These are phyloP conservation scores for Brettanomyces nanus DNA, from an alignment of 805 yeast genomes.

Conservation along the genomic window DNA sequence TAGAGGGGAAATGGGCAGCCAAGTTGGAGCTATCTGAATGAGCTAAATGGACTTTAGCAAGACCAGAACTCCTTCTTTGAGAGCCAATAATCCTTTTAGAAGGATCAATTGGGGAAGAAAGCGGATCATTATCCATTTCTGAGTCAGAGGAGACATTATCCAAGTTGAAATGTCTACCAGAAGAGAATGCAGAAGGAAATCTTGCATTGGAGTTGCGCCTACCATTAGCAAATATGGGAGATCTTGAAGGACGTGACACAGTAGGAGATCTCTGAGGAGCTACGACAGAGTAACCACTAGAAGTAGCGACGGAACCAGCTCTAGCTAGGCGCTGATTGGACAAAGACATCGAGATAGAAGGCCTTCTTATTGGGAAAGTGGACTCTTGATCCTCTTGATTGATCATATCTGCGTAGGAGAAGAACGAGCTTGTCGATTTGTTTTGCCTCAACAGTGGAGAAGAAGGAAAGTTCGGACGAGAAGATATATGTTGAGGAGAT, in stretches of 20 bases:
- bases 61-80: constrained; percentile 14
- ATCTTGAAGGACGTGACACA: constrained; percentile 11
- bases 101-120: constrained; percentile 4
- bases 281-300: constrained; percentile 10
- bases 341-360: constrained; percentile 39
- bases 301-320: constrained; percentile 18
- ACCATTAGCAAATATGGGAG: constrained; percentile 5
- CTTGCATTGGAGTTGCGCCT: constrained; percentile 1
- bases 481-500: constrained; percentile 7
- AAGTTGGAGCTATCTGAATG: constrained; percentile 4
- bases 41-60: constrained; percentile 3
- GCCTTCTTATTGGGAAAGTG: constrained; percentile 43
- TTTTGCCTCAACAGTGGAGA: constrained; percentile 20
- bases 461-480: constrained; percentile 24
- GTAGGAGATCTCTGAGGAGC: constrained; percentile 10
- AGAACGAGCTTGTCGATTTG: constrained; percentile 41
- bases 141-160: constrained; percentile 12
- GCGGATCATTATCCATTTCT: constrained; percentile 11
- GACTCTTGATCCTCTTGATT: constrained; percentile 50
- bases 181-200: not conserved
- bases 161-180: not conserved
- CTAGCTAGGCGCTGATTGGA: constrained; percentile 26
- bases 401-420: constrained; percentile 75
- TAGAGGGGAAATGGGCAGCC: not conserved
- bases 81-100: constrained; percentile 17